Conservation (phyloP, 768 basidiomycete species). For the Saitozyma sp. region DNA sequence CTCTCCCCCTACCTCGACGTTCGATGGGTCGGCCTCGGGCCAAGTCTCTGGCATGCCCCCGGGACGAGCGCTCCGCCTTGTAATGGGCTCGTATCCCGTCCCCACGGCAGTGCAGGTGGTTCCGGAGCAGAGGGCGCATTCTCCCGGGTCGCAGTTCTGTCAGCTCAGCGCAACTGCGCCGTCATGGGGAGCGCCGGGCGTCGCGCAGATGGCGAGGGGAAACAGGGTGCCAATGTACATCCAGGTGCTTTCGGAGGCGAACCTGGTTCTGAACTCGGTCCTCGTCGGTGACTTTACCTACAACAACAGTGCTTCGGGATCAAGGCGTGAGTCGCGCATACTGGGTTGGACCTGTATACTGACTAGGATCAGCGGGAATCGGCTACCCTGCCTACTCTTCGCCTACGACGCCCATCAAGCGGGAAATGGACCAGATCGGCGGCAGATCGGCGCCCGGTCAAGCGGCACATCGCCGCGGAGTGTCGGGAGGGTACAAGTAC, state of each 20-base stretch:
- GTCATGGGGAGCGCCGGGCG: conserved; percentile 55
- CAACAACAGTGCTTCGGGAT: conserved; percentile 3
- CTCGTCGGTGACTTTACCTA: conserved; percentile 36
- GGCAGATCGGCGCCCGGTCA: conserved; percentile 27
- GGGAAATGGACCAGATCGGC: neutral
- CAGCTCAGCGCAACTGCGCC: conserved; percentile 29
- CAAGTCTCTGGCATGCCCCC: conserved; percentile 57
- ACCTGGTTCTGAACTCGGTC: conserved; percentile 34
- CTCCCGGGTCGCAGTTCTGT: conserved; percentile 58
- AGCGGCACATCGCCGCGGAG: conserved; percentile 58
- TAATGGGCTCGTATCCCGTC: conserved; percentile 69
- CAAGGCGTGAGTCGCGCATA: conserved; percentile 20
- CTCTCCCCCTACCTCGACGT: conserved; percentile 62
- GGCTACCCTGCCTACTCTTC: neutral
- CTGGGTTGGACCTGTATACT: neutral
- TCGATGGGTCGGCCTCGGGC: conserved; percentile 65
- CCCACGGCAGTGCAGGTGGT: conserved; percentile 61
- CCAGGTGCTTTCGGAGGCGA: conserved; percentile 33
- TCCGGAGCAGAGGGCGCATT: conserved; percentile 62
- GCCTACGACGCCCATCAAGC: conserved; percentile 11
- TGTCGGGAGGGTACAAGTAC: conserved; percentile 24
- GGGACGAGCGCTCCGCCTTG: conserved; percentile 69
- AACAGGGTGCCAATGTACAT: conserved; percentile 33
- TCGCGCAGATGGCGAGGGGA: conserved; percentile 35
- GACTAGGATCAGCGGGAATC: conserved; percentile 5